Conservation (phyloP, 2,329 filamentous ascomycete genomes). For the Fusarium brachygibbosum region DNA sequence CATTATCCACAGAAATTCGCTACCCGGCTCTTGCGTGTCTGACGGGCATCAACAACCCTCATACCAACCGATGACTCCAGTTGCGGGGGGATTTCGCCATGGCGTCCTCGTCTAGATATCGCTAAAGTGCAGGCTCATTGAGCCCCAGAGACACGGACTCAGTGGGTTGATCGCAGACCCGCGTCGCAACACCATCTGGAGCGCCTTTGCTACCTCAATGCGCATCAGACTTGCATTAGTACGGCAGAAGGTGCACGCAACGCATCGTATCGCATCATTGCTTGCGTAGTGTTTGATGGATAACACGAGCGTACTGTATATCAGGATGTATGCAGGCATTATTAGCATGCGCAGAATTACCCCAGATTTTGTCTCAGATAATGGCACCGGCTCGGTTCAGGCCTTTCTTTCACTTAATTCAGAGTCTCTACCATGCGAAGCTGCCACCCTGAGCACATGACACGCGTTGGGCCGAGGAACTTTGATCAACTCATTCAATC, state of each 20-base stretch:
- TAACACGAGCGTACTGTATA: neutral
- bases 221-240: constrained; percentile 37
- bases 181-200: constrained; percentile 1
- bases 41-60: neutral
- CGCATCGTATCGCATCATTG: neutral
- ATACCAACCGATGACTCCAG: neutral
- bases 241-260: neutral
- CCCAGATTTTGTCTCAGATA: constrained; percentile 39
- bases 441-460: constrained; percentile 14
- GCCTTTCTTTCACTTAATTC: neutral
- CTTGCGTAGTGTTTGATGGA: constrained; percentile 13
- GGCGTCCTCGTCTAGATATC: constrained; percentile 5
- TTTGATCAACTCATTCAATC: neutral
- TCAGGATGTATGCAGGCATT: constrained; percentile 6
- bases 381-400: constrained; percentile 17
- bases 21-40: neutral
- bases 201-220: constrained; percentile 2
- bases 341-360: constrained; percentile 20
- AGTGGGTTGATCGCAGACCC: neutral
- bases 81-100: neutral
- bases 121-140: constrained; percentile 7
- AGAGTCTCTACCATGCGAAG: neutral
- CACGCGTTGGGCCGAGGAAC: constrained; percentile 35
- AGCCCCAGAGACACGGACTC: constrained; percentile 8
- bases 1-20: neutral